phyloP scores from a whole-genome alignment of 768 basidiomycete genomes.

The Tricholoma matsutake region DNA sequence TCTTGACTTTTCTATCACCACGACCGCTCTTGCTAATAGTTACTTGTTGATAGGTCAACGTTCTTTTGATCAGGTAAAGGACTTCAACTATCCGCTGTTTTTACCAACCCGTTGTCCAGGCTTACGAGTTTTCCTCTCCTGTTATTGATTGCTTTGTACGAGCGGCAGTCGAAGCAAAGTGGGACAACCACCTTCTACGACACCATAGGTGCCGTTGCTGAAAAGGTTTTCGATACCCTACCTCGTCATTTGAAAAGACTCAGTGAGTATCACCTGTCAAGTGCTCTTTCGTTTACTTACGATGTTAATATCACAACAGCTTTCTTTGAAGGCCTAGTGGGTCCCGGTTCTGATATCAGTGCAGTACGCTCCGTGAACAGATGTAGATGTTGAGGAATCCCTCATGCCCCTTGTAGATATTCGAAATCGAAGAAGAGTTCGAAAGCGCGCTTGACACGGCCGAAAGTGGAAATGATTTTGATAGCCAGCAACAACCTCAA shows the following conservation, averaged over 20 bases:
- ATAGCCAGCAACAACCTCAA: conserved; percentile 21
- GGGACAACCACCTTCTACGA: conserved; percentile 70
- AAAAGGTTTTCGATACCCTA: conserved; percentile 68
- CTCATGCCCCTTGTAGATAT: conserved; percentile 47
- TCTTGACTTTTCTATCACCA: conserved; percentile 3
- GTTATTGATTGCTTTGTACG: conserved; percentile 77
- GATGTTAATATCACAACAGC: conserved; percentile 36
- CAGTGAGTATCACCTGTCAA: conserved; percentile 44
- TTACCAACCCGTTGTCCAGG: conserved; percentile 32
- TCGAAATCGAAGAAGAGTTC: conserved; percentile 72
- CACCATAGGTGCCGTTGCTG: conserved; percentile 62
- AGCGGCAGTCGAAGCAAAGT: conserved; percentile 73
- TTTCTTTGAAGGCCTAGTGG: conserved; percentile 76
- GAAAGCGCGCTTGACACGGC: conserved; percentile 58
- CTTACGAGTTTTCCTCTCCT: conserved; percentile 84
- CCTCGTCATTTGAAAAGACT: conserved; percentile 74
- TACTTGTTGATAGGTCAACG: conserved; percentile 58
- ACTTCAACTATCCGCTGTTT: background rate
- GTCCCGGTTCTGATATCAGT: conserved; percentile 70
- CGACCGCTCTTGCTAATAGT: background rate
- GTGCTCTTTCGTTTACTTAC: background rate
- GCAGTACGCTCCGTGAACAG: conserved; percentile 43
- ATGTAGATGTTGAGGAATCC: background rate
- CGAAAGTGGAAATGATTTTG: conserved; percentile 18
- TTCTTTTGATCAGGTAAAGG: conserved; percentile 75